These are phyloP conservation scores for Trichoderma semiorbis DNA, from an alignment of 2,329 filamentous ascomycete species.

Conservation along the genomic window DNA sequence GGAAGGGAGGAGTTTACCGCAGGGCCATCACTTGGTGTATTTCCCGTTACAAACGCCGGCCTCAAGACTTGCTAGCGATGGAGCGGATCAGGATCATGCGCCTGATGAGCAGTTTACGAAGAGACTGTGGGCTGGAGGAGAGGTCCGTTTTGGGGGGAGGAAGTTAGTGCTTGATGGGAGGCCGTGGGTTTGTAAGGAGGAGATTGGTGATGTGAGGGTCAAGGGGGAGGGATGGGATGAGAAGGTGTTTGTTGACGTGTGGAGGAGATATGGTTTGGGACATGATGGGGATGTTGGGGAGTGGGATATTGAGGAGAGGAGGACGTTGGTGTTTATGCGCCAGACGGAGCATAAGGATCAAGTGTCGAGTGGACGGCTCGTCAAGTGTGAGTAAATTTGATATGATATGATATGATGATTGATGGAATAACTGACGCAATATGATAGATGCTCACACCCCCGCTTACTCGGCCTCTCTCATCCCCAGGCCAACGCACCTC, in stretches of 20 bases:
- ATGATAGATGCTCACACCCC: conserved; percentile 35
- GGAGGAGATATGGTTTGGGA: conserved; percentile 41
- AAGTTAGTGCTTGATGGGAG: conserved; percentile 39
- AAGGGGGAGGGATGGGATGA: conserved; percentile 38
- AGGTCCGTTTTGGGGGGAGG: conserved; percentile 49
- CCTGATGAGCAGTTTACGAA: conserved; percentile 70
- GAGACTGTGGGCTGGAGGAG: conserved; percentile 87
- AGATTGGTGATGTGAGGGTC: conserved; percentile 38
- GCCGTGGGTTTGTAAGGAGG: conserved; percentile 44
- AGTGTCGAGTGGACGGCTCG: conserved; percentile 21
- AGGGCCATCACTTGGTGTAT: conserved; percentile 80
- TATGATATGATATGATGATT: not conserved
- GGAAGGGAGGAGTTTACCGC: conserved; percentile 35
- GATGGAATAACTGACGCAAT: not conserved
- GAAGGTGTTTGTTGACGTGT: conserved; percentile 52
- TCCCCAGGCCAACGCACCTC: conserved; percentile 67
- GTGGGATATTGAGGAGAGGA: conserved; percentile 43
- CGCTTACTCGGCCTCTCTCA: conserved; percentile 49
- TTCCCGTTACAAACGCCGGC: conserved; percentile 69
- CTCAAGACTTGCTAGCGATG: conserved; percentile 68
- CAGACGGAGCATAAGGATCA: conserved; percentile 25
- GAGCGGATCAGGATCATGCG: conserved; percentile 75
- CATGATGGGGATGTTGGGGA: conserved; percentile 24
- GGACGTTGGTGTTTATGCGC: conserved; percentile 54
- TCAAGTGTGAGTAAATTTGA: conserved; percentile 31